Conservation (phyloP, 441 rosid genomes). For the Erodium trifolium region DNA sequence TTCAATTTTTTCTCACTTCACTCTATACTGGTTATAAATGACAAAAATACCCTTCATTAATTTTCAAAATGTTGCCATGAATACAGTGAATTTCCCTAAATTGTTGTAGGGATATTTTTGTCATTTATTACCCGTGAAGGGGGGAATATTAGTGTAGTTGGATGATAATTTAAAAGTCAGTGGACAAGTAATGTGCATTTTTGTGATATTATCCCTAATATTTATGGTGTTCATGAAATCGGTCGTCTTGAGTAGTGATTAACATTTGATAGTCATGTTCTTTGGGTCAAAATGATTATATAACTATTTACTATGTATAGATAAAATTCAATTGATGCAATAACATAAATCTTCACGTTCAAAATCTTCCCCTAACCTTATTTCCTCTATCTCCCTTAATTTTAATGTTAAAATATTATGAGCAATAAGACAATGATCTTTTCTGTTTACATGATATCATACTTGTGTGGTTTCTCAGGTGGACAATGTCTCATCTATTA, state of each 20-base stretch:
- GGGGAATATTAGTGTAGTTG: too few relatives aligned
- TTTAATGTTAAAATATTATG: background rate
- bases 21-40: too few relatives aligned
- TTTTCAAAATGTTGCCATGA: too few relatives aligned
- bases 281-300: background rate
- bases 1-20: too few relatives aligned
- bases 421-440: background rate
- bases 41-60: too few relatives aligned
- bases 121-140: too few relatives aligned
- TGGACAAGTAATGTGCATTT: too few relatives aligned
- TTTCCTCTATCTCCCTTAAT: background rate
- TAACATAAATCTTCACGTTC: background rate
- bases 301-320: background rate
- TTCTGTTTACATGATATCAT: background rate
- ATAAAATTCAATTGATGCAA: background rate
- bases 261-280: background rate
- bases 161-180: too few relatives aligned
- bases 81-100: too few relatives aligned
- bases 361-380: background rate
- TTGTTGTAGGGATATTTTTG: too few relatives aligned
- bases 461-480: constrained; percentile 37
- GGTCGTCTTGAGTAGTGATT: background rate
- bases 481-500: constrained; percentile 53
- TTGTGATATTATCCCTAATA: too few relatives aligned
- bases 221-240: background rate